Evolutionary conservation across 2,329 filamentous ascomycete genomes (phyloP), one percentile per base, ranked within the genome.

Genomic region (Pestalotiopsis sp.): DNA sequence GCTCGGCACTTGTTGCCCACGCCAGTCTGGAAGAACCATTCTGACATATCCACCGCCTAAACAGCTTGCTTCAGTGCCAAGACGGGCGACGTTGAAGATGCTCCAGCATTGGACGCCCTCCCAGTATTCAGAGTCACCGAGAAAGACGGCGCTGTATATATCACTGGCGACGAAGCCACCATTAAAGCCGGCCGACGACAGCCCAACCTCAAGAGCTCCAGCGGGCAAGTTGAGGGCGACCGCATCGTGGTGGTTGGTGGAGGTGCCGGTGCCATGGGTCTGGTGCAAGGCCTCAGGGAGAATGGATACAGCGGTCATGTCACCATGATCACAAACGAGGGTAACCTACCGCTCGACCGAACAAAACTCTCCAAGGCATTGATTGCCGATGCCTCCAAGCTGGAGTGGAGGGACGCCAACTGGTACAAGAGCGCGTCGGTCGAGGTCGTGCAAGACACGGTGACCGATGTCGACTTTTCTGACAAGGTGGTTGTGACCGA

Each of bases 291-390:
- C 13, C 87, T 99, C 17, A 91, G 95, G 57, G 91, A 92, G 71
- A 89, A 91, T 70, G 94, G 94, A 38, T 98, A 91, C 83, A 86
- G 85, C 4, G 95, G 94, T 14, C 83, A 87, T 66, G 90, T 99
- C 72, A 97, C 94, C 0, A 84, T 97, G 74, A 90, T 99, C 74
- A 91, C 92, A 13, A 90, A 88, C 71, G 96, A 99, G 79, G 91
- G 92, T 24, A 92, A 96, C 77, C 86, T 92, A 40, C 94, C 94
- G 39, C 94, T 98, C 74, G 96, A 99, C 81, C 89, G 96, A 22
- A 94, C 96, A 11, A 98, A 98, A 84, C 86, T 99, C 56, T 98
- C 94, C 76, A 99, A 99, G 81, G 94, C 95, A 0, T 85, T 99
- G 13, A 87, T 98, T 70, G 89, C 92, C 6, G 95, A 99, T 76